A percentile compares a stretch with the other conserved stretches of the same genome.
These are phyloP conservation scores for Chrysochromulina parva DNA, from an alignment of 78 protist genomes.

Conservation along the genomic window DNA sequence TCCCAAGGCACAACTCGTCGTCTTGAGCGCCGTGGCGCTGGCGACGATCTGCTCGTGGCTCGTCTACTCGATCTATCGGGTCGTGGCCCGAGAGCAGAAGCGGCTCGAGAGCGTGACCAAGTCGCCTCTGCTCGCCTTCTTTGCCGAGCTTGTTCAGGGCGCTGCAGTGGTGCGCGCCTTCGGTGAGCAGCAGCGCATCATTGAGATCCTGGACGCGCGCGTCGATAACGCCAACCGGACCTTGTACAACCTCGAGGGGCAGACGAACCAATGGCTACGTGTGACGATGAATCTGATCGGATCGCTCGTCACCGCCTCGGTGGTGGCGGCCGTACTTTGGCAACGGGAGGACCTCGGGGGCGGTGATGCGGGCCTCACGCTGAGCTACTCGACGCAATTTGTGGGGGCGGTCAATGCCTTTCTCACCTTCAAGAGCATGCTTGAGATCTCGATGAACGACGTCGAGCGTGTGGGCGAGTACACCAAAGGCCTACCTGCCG, in stretches of 20 bases:
- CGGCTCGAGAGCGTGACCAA: constrained; percentile 75
- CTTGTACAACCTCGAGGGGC: neutral
- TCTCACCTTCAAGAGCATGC: neutral
- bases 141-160: neutral
- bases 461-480: neutral
- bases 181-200: neutral
- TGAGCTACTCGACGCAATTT: neutral
- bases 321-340: neutral
- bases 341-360: neutral
- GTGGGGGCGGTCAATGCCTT: neutral
- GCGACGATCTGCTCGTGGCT: too few relatives aligned
- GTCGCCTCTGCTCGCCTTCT: constrained; percentile 64
- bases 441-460: neutral
- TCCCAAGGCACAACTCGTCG: neutral
- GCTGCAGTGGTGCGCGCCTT: neutral
- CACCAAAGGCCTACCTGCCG: neutral
- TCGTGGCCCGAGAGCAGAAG: constrained; percentile 56
- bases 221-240: neutral
- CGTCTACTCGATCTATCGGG: neutral
- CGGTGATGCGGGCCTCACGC: neutral
- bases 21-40: neutral
- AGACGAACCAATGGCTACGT: neutral
- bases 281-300: neutral
- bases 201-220: too few relatives aligned
- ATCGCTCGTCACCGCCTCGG: neutral